These are phyloP conservation scores for Linum usitatissimum DNA, from an alignment of 345 rosid genomes.

Conservation along the genomic window DNA sequence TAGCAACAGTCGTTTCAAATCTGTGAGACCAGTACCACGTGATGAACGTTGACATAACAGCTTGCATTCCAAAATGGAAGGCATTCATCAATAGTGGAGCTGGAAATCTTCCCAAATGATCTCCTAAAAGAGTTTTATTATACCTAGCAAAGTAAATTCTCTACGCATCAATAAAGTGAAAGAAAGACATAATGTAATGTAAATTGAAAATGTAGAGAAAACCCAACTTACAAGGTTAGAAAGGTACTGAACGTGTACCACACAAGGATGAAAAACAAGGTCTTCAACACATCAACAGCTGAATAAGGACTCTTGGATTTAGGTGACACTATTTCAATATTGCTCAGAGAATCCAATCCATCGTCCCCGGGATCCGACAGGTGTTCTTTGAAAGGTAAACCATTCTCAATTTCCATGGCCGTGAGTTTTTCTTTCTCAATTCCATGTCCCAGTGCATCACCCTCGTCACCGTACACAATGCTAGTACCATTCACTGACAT, in stretches of 20 bases:
- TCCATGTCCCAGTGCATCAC: slow-evolving; percentile 22
- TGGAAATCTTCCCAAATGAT: slow-evolving; percentile 89
- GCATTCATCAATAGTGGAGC: slow-evolving; percentile 98
- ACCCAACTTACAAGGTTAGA: slow-evolving; percentile 83
- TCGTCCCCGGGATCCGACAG: slow-evolving; percentile 25
- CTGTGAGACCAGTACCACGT: slow-evolving; percentile 80
- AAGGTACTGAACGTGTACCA: slow-evolving; percentile 99
- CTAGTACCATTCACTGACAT: slow-evolving; percentile 37
- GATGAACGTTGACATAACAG: slow-evolving; percentile 63
- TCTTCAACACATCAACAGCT: slow-evolving; percentile 71
- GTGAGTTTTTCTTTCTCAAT: slow-evolving; percentile 30
- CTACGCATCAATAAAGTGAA: not conserved
- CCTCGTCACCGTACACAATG: slow-evolving; percentile 10
- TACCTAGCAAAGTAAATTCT: slow-evolving; percentile 35
- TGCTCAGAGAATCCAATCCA: slow-evolving; percentile 21
- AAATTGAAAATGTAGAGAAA: not conserved
- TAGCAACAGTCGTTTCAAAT: slow-evolving; percentile 46
- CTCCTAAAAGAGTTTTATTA: slow-evolving; percentile 91
- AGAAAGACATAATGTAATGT: not conserved
- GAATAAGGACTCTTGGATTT: slow-evolving; percentile 33
- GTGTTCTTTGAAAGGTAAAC: slow-evolving; percentile 23
- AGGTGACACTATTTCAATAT: slow-evolving; percentile 22
- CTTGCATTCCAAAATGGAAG: slow-evolving; percentile 87
- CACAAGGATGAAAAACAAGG: slow-evolving; percentile 83
- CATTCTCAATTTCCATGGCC: slow-evolving; percentile 55